Percentiles rank a stretch among this genome's conserved stretches.
These are phyloP conservation scores for Sicyos baderoa DNA, from an alignment of 306 rosid genomes.

Conservation along the genomic window DNA sequence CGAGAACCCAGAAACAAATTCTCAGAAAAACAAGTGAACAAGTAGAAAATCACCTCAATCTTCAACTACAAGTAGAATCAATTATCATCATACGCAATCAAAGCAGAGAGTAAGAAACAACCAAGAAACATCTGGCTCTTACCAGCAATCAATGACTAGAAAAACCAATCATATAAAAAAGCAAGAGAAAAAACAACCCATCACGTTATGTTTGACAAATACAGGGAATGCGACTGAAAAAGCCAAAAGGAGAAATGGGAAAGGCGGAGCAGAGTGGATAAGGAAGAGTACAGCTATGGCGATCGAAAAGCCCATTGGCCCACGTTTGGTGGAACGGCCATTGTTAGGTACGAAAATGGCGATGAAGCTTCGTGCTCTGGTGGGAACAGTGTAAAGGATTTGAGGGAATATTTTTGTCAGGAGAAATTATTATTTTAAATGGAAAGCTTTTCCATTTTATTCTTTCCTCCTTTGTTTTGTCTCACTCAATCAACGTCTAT, in stretches of 20 bases:
- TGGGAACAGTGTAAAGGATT: slow-evolving; percentile 1
- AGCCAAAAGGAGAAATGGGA: slow-evolving; percentile 13
- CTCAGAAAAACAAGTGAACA: slow-evolving; percentile 2
- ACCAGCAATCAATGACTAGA: slow-evolving; percentile 9
- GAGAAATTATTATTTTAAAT: neutral
- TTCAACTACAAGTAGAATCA: neutral
- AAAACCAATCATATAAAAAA: neutral
- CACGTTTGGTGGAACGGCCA: slow-evolving; percentile 15
- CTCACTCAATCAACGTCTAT: neutral
- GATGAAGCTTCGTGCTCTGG: slow-evolving; percentile 17
- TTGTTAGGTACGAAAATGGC: slow-evolving; percentile 1
- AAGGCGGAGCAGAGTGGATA: neutral
- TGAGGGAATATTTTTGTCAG: slow-evolving; percentile 11
- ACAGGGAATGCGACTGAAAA: slow-evolving; percentile 19
- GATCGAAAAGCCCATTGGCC: slow-evolving; percentile 5
- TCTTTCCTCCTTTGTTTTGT: neutral
- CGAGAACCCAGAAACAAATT: neutral
- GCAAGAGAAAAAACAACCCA: slow-evolving; percentile 11
- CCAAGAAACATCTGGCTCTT: slow-evolving; percentile 14
- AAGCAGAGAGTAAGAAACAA: neutral
- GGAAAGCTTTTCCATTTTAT: neutral
- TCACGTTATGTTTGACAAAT: slow-evolving; percentile 26
- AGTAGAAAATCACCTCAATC: neutral
- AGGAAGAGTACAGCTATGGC: slow-evolving; percentile 29
- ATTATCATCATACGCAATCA: slow-evolving; percentile 1